These are phyloP conservation scores for Plicaturopsis crispa DNA, from an alignment of 768 basidiomycete species.

Conservation along the genomic window DNA sequence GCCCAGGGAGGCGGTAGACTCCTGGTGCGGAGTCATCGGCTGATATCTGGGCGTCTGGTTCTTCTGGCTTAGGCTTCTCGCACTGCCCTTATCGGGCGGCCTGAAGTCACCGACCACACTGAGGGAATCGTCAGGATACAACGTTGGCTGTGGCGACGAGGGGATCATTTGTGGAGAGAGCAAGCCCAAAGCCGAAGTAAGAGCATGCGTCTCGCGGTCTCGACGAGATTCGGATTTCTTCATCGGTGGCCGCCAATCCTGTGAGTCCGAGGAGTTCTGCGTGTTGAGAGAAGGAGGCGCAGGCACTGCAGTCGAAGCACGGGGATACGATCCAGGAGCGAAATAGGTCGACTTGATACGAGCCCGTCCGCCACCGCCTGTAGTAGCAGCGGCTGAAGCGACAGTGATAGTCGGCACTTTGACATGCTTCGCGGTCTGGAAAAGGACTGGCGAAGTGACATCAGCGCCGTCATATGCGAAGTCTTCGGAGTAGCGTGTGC, in stretches of 20 bases:
- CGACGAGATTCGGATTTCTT: conserved; percentile 36
- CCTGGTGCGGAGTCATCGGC: conserved; percentile 11
- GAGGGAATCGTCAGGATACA: conserved; percentile 70
- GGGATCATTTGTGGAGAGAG: conserved; percentile 18
- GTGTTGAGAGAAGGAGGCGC: conserved; percentile 12
- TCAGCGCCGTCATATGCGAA: conserved; percentile 51
- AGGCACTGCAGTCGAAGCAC: conserved; percentile 16
- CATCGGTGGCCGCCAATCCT: conserved; percentile 21
- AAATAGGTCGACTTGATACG: conserved; percentile 67
- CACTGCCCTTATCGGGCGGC: conserved; percentile 12
- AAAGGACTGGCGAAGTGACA: conserved; percentile 32
- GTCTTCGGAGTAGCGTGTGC: conserved; percentile 27
- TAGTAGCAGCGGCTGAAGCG: conserved; percentile 16
- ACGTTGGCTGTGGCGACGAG: conserved; percentile 52
- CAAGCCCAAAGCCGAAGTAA: conserved; percentile 31
- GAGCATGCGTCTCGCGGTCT: conserved; percentile 29
- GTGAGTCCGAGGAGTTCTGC: conserved; percentile 28
- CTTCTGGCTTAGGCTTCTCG: conserved; percentile 20
- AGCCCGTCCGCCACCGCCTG: conserved; percentile 42
- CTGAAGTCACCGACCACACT: conserved; percentile 41
- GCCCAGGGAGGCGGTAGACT: conserved; percentile 42
- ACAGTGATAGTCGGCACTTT: too few relatives aligned
- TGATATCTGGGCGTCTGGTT: conserved; percentile 20
- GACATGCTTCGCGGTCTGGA: too few relatives aligned
- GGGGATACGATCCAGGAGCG: conserved; percentile 44